phyloP scores from a whole-genome alignment of 164 flowering plant genomes.

The Hamamelis virginiana region DNA sequence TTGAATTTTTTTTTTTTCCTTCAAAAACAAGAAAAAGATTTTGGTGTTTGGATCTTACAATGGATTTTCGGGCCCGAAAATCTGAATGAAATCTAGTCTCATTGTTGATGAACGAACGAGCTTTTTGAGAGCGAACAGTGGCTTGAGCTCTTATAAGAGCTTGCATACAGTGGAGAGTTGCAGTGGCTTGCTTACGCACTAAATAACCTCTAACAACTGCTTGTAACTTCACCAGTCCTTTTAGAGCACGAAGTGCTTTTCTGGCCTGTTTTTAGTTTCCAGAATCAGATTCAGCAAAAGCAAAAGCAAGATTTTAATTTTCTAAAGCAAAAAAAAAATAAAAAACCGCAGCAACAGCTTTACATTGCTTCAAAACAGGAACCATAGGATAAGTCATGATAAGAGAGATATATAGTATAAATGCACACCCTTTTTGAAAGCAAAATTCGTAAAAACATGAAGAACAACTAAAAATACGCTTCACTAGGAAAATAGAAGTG shows the following conservation, averaged over 20 bases:
- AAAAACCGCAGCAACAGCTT: neutral
- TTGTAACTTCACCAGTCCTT: constrained; percentile 74
- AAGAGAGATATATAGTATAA: too few species aligned
- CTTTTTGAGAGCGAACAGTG: constrained; percentile 44
- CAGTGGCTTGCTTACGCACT: constrained; percentile 71
- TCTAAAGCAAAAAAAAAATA: neutral
- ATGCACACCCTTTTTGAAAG: too few species aligned
- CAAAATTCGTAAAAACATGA: too few species aligned
- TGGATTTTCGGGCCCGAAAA: constrained; percentile 39
- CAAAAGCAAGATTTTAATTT: neutral
- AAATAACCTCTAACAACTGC: constrained; percentile 77
- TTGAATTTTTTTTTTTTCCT: too few species aligned
- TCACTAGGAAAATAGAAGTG: neutral
- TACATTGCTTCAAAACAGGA: too few species aligned
- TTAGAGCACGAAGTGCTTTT: constrained; percentile 78
- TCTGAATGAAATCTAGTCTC: constrained; percentile 22
- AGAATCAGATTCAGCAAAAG: neutral
- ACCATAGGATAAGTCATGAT: too few species aligned
- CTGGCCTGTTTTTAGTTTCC: constrained; percentile 53
- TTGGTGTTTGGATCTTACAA: constrained; percentile 36
- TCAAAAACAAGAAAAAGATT: too few species aligned
- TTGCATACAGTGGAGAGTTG: constrained; percentile 75
- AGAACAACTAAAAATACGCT: too few species aligned
- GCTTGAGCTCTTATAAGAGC: constrained; percentile 79
- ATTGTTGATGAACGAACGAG: constrained; percentile 21